Conservation (phyloP, 2,329 filamentous ascomycete genomes). For the Cytospora piceae region DNA sequence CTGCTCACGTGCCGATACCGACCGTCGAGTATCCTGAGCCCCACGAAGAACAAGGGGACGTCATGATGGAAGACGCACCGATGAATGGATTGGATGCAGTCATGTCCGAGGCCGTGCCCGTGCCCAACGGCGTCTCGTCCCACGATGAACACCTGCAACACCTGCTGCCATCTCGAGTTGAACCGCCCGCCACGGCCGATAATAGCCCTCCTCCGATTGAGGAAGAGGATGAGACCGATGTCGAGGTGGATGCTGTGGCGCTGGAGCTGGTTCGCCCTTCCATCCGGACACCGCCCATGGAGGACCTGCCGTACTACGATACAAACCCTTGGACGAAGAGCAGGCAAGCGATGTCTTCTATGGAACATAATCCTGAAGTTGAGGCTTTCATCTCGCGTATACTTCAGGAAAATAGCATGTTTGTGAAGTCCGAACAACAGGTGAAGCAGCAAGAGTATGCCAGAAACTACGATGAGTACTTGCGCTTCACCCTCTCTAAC, state of each 20-base stretch:
- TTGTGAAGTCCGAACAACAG: conserved; percentile 45
- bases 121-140: conserved; percentile 33
- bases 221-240: conserved; percentile 58
- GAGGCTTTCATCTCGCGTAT: conserved; percentile 51
- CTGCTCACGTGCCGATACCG: conserved; percentile 35
- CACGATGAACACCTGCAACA: conserved; percentile 25
- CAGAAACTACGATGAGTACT: conserved; percentile 54
- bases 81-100: conserved; percentile 17
- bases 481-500: conserved; percentile 59
- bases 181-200: conserved; percentile 33
- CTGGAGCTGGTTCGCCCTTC: conserved; percentile 54
- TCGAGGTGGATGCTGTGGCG: conserved; percentile 56
- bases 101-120: conserved; percentile 17
- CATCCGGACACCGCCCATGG: conserved; percentile 58
- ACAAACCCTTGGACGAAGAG: conserved; percentile 54
- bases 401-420: conserved; percentile 47
- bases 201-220: conserved; percentile 55
- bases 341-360: conserved; percentile 47
- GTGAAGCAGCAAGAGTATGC: conserved; percentile 48
- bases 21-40: conserved; percentile 33
- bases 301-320: conserved; percentile 55
- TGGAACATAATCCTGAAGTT: conserved; percentile 46
- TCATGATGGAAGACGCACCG: conserved; percentile 43
- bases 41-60: conserved; percentile 38
- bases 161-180: conserved; percentile 31